phyloP scores from a whole-genome alignment of 768 basidiomycete genomes.

The Dioszegia hungarica region DNA sequence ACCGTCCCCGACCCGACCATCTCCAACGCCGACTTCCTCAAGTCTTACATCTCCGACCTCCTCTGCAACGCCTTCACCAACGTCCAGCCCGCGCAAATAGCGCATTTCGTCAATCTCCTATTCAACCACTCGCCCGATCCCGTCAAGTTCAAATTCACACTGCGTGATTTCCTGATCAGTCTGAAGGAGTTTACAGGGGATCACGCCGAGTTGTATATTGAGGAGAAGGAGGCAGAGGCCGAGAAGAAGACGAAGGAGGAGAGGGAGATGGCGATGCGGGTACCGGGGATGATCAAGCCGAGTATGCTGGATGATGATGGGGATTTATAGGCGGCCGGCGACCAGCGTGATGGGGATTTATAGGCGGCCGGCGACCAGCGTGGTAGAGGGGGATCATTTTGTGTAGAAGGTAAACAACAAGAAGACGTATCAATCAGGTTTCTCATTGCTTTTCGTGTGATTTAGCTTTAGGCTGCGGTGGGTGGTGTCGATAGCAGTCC shows the following conservation, averaged over 20 bases:
- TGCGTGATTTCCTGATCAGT: slow-evolving; percentile 96
- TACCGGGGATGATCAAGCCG: slow-evolving; percentile 97
- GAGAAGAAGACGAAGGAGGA: slow-evolving; percentile 74
- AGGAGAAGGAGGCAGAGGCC: slow-evolving; percentile 87
- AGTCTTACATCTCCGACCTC: slow-evolving; percentile 79
- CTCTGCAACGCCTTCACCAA: slow-evolving; percentile 88
- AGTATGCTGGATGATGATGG: slow-evolving; percentile 83
- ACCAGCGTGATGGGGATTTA: too few species aligned
- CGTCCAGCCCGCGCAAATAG: slow-evolving; percentile 59
- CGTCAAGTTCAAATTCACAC: slow-evolving; percentile 67
- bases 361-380: neutral
- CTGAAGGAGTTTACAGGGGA: slow-evolving; percentile 96
- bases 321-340: slow-evolving; percentile 55
- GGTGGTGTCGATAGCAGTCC: slow-evolving; percentile 4
- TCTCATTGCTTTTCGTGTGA: too few species aligned
- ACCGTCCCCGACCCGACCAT: slow-evolving; percentile 62
- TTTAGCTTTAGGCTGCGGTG: too few species aligned
- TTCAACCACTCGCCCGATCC: slow-evolving; percentile 51
- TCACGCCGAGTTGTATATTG: slow-evolving; percentile 83
- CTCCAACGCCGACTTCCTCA: slow-evolving; percentile 72
- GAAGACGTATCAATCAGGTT: too few species aligned
- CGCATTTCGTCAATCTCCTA: slow-evolving; percentile 50
- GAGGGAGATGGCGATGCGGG: slow-evolving; percentile 80
- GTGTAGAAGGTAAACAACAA: too few species aligned
- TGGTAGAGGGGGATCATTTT: neutral